Evolutionary conservation across 768 basidiomycete genomes (phyloP).

Genomic region (Antrodiella citrinella): DNA sequence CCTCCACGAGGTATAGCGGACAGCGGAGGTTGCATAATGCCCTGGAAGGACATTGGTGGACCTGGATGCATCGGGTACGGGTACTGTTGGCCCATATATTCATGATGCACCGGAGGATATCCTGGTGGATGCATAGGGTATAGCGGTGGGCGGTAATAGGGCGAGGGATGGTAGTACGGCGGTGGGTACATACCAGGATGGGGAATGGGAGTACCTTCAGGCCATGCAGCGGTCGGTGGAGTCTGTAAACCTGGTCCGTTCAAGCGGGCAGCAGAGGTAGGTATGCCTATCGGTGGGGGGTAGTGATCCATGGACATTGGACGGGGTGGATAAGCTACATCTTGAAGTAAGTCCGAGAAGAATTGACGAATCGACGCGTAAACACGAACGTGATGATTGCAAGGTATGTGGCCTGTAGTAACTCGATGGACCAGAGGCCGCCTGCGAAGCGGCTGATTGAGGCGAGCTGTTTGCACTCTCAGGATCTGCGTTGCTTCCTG

Average conservation of each 20-base stretch:
- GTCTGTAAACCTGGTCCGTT: constrained; percentile 18
- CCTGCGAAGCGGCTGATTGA: constrained; percentile 25
- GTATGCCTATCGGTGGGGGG: constrained; percentile 34
- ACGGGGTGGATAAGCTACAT: constrained; percentile 33
- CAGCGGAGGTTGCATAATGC: neutral
- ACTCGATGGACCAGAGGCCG: constrained; percentile 36
- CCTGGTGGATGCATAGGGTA: constrained; percentile 13
- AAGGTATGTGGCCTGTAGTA: constrained; percentile 64
- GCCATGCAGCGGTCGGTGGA: constrained; percentile 19
- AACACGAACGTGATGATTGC: constrained; percentile 17
- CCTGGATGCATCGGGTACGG: neutral
- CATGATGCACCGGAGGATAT: neutral
- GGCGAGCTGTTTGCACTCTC: constrained; percentile 17
- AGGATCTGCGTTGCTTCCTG: constrained; percentile 28
- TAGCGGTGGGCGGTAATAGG: constrained; percentile 38
- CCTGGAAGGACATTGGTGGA: neutral
- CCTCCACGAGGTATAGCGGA: neutral
- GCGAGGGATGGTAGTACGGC: constrained; percentile 23
- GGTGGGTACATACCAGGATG: constrained; percentile 16
- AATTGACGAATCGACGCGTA: constrained; percentile 27
- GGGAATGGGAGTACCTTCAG: constrained; percentile 1
- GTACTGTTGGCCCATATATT: neutral
- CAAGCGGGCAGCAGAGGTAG: constrained; percentile 44
- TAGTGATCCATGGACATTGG: constrained; percentile 35
- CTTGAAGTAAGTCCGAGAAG: constrained; percentile 11